These are phyloP conservation scores for Neurospora sp. DNA, from an alignment of 495 filamentous ascomycete genomes.

Conservation along the genomic window DNA sequence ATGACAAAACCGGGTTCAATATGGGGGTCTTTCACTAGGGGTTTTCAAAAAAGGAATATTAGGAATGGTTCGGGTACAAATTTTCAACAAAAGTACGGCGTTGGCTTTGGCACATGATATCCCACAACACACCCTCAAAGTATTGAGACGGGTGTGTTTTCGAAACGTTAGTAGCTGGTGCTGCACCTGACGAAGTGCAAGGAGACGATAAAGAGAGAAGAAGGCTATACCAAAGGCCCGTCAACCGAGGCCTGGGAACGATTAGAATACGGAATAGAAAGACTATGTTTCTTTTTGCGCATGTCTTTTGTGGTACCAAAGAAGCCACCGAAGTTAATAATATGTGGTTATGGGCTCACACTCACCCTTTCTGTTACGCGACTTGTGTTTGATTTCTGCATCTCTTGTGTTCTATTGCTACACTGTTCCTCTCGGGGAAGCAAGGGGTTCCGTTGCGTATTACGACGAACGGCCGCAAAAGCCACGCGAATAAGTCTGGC, in stretches of 20 bases:
- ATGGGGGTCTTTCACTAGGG: conserved; percentile 4
- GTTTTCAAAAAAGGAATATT: conserved; percentile 28
- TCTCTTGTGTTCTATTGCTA: neutral
- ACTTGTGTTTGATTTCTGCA: neutral
- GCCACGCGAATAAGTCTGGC: neutral
- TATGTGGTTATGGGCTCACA: neutral
- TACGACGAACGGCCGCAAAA: neutral
- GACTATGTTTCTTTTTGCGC: neutral
- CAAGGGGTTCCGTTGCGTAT: neutral
- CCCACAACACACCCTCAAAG: conserved; percentile 12
- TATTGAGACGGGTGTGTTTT: neutral
- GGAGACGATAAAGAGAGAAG: conserved; percentile 5
- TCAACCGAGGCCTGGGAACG: conserved; percentile 24
- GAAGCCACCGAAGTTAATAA: neutral
- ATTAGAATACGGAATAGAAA: conserved; percentile 1
- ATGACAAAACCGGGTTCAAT: conserved; percentile 28
- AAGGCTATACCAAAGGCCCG: conserved; percentile 11
- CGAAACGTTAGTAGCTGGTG: neutral
- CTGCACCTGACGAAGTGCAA: neutral
- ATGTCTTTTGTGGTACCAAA: neutral
- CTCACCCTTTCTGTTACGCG: neutral
- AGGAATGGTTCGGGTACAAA: conserved; percentile 35
- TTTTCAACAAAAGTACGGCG: conserved; percentile 47
- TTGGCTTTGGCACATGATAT: conserved; percentile 43
- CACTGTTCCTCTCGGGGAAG: neutral